phyloP scores from a whole-genome alignment of 148 eudicot species.

The Cornus controversa region DNA sequence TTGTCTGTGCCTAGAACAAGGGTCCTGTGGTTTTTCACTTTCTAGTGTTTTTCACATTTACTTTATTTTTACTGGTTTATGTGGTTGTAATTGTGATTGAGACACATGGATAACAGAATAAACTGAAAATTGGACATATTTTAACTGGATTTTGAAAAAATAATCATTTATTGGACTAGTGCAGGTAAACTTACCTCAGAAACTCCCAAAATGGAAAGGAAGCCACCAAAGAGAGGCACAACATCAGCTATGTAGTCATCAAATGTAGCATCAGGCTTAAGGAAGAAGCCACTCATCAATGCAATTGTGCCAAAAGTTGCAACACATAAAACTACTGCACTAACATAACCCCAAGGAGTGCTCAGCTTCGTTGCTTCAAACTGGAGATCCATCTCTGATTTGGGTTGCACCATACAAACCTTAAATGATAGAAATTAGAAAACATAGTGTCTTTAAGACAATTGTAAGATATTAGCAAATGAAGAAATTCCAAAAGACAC shows the following conservation, averaged over 20 bases:
- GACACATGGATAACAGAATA: too few relatives aligned
- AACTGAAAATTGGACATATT: too few relatives aligned
- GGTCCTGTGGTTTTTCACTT: too few relatives aligned
- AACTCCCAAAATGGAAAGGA: slow-evolving; percentile 83
- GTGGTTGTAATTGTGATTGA: too few relatives aligned
- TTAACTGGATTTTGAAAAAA: too few relatives aligned
- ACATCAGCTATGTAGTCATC: slow-evolving; percentile 79
- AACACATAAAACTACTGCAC: slow-evolving; percentile 72
- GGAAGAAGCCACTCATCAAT: slow-evolving; percentile 88
- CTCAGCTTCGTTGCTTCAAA: slow-evolving; percentile 77
- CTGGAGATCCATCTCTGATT: slow-evolving; percentile 90
- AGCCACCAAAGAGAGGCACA: slow-evolving; percentile 90
- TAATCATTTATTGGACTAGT: neutral
- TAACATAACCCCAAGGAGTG: slow-evolving; percentile 83
- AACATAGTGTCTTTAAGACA: neutral
- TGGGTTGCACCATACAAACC: slow-evolving; percentile 98
- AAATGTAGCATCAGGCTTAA: slow-evolving; percentile 82
- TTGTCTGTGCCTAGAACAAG: too few relatives aligned
- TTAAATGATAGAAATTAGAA: slow-evolving; percentile 17
- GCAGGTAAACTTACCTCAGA: slow-evolving; percentile 67
- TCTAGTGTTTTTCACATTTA: too few relatives aligned
- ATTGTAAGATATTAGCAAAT: neutral
- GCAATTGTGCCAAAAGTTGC: slow-evolving; percentile 93
- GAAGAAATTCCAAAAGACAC: neutral
- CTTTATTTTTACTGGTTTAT: too few relatives aligned